phyloP scores from a whole-genome alignment of 129 eudicot genomes.

The Pulicaria dysenterica region DNA sequence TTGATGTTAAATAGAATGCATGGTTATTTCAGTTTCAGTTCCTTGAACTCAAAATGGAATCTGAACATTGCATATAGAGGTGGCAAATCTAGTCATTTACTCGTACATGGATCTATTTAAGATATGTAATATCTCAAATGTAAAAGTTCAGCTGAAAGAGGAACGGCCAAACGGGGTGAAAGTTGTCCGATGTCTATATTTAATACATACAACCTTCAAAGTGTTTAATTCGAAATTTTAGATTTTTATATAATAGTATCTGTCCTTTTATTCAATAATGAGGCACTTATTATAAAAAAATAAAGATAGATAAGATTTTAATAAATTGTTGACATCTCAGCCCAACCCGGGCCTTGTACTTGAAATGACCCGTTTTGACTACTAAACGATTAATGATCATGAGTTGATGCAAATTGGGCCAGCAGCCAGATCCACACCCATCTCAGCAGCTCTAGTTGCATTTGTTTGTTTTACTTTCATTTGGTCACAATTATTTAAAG shows the following conservation, averaged over 20 bases:
- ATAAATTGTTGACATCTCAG: not conserved
- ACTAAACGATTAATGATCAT: no score
- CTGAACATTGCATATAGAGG: not conserved
- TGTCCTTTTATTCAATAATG: not conserved
- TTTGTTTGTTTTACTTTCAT: constrained; percentile 4
- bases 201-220: not conserved
- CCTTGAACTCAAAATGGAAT: constrained; percentile 1
- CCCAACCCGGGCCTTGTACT: not conserved
- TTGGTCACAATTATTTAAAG: not conserved
- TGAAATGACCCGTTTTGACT: not conserved
- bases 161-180: not conserved
- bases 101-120: not conserved
- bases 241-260: not conserved
- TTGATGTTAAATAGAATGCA: not conserved
- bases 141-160: not conserved
- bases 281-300: not conserved
- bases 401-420: no score
- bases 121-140: not conserved
- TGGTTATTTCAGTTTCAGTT: not conserved
- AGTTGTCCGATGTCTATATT: not conserved
- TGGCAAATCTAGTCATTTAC: not conserved
- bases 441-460: not conserved
- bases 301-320: no score
- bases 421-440: not conserved
- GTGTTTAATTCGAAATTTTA: not conserved